Conservation (phyloP, 257 asterid genomes). For the Nicotiana tomentosiformis region DNA sequence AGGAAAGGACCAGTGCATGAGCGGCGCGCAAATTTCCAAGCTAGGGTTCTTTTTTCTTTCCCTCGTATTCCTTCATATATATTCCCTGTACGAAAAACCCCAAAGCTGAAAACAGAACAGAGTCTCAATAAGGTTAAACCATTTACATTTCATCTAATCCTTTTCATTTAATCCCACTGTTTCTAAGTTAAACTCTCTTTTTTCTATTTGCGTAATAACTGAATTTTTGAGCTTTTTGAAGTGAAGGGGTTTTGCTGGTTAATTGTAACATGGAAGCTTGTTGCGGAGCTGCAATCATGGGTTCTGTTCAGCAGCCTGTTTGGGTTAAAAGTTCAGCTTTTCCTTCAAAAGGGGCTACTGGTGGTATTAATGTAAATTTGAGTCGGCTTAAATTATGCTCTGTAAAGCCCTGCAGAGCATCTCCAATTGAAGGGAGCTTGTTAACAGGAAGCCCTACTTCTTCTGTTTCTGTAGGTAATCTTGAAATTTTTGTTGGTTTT, state of each 20-base stretch:
- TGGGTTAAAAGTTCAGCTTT: constrained; percentile 33
- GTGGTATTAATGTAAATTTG: constrained; percentile 15
- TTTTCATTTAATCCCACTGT: not conserved
- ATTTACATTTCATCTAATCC: not conserved
- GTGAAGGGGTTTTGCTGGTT: not conserved
- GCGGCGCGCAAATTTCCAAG: constrained; percentile 8
- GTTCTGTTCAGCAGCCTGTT: constrained; percentile 45
- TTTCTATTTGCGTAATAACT: not conserved
- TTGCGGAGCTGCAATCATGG: constrained; percentile 49
- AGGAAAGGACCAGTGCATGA: not conserved
- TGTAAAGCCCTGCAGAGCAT: constrained; percentile 38
- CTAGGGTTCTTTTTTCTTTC: not conserved
- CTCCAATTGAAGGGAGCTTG: constrained; percentile 55
- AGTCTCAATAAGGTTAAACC: not conserved
- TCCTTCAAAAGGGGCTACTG: constrained; percentile 24
- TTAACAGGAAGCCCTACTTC: constrained; percentile 53
- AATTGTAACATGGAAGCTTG: constrained; percentile 42
- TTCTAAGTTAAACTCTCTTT: not conserved
- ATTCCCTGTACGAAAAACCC: not conserved
- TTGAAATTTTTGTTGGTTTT: not conserved
- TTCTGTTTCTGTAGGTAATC: constrained; percentile 53
- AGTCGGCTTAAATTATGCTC: constrained; percentile 34
- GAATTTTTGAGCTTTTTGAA: not conserved
- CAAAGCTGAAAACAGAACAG: not conserved
- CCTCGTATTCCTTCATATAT: not conserved